Evolutionary conservation across 768 basidiomycete genomes (phyloP), one percentile per base, ranked within the genome.

Genomic region (Lepiota venenata): DNA sequence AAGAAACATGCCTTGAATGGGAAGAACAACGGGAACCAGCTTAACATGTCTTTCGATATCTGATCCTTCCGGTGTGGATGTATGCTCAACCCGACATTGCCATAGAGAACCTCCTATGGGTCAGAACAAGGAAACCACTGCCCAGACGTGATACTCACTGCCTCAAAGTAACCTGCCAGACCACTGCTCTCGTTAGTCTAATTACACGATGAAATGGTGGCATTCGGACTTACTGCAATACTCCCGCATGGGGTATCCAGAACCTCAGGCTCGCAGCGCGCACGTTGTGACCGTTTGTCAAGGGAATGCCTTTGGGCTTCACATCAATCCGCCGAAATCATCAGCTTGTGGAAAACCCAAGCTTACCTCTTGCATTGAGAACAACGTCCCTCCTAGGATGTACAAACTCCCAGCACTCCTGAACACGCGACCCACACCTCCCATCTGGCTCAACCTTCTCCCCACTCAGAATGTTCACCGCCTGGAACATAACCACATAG

Each of bases 1-100:
- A 56, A n/a, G 36, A 47, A 8, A 67, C 82, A 27, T 56, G 89
- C 94, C 70, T 85, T 88, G 66, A 98, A 83, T 2, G 97, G 97
- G 71, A 99, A 96, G 72, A 93, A 97, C 16, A 98, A 71, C 0
- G 97, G 97, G 73, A 99, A 99, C 97, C 97, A 99, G 65, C 95
- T 98, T 62, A 98, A 76, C 97, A 99, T 99, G 61, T 98, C 88
- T 62, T 91, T 94, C 7, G 93, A 94, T 50, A 95, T 78, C 43
- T 82, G 77, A 22, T 92, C 88, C 65, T 89, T 92, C 45, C 87
- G 83, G 49, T 90, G 82, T 0, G 97, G 97, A 65, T 98, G 96
- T 39, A 97, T 98, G 63, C 92, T 97, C 21, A 98, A 73, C 0
- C 93, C 92, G 18, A 98, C 77, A 57, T 87, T 85, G n/a, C 82